Conservation (phyloP, 225 moss, liverwort and hornwort genomes). For the Rhytidiadelphus loreus region DNA sequence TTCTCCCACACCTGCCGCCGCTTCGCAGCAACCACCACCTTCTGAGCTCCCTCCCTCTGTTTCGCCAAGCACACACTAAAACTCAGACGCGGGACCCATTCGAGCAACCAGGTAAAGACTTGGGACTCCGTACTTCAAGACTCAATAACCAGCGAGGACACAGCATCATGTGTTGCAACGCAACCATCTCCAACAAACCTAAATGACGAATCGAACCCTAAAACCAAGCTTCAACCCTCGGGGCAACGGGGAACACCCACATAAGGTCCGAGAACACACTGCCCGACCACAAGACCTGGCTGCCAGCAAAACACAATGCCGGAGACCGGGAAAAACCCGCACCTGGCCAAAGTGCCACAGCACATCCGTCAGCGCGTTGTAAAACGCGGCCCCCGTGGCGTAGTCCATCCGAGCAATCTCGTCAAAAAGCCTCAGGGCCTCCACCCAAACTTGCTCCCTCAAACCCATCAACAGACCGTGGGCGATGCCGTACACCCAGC, state of each 20-base stretch:
- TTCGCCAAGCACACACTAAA: neutral
- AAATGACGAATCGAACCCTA: neutral
- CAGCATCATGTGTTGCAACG: neutral
- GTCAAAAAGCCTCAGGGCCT: constrained; percentile 68
- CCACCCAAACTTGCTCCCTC: constrained; percentile 59
- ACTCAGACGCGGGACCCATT: neutral
- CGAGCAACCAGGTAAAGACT: too few species aligned
- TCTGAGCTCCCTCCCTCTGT: constrained; percentile 87
- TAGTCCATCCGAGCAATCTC: constrained; percentile 93
- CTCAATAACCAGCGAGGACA: neutral
- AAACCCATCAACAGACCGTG: constrained; percentile 87
- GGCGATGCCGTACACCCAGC: constrained; percentile 91
- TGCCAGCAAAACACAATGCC: neutral
- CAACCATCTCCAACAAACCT: neutral
- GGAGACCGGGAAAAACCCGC: neutral
- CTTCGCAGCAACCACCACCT: constrained; percentile 88
- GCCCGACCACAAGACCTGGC: neutral
- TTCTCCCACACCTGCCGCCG: constrained; percentile 91
- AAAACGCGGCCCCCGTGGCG: constrained; percentile 89
- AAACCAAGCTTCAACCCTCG: neutral
- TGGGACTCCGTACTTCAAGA: neutral
- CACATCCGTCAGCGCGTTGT: constrained; percentile 92
- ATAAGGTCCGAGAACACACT: neutral
- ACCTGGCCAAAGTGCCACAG: constrained; percentile 99
- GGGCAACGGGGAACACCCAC: neutral